phyloP scores from a whole-genome alignment of 2,329 filamentous ascomycete genomes.

The Penicillium polonicum region DNA sequence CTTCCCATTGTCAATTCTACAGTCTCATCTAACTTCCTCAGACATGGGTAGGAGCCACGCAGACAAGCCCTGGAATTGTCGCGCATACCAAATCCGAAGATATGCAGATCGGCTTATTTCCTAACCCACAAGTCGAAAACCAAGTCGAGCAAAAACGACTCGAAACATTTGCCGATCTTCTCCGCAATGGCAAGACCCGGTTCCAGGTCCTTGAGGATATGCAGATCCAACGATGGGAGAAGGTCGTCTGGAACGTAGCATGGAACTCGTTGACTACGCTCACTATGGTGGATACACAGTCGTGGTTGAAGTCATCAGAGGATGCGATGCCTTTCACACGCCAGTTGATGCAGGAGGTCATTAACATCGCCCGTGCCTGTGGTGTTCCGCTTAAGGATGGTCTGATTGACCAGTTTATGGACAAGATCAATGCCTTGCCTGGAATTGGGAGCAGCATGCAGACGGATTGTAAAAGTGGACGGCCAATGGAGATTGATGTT shows the following conservation, averaged over 20 bases:
- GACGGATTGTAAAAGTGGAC: constrained; percentile 42
- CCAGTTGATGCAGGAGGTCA: constrained; percentile 46
- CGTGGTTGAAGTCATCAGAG: constrained; percentile 43
- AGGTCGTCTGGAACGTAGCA: constrained; percentile 45
- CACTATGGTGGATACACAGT: constrained; percentile 44
- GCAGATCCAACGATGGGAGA: constrained; percentile 42
- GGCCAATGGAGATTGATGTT: constrained; percentile 49
- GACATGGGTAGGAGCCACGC: constrained; percentile 52
- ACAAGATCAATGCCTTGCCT: constrained; percentile 41
- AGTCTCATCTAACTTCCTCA: constrained; percentile 3
- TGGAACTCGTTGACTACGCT: constrained; percentile 47
- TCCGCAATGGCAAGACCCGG: constrained; percentile 45
- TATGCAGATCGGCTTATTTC: constrained; percentile 56
- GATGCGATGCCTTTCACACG: constrained; percentile 42
- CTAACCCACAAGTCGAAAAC: constrained; percentile 35
- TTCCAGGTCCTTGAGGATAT: constrained; percentile 38
- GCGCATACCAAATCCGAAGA: constrained; percentile 54
- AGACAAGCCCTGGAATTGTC: constrained; percentile 51
- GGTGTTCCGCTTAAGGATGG: constrained; percentile 40
- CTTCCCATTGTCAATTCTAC: not conserved
- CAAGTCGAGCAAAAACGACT: constrained; percentile 41
- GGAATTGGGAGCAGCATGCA: constrained; percentile 49
- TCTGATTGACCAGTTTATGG: constrained; percentile 41
- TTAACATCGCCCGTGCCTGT: constrained; percentile 41
- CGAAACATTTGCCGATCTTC: constrained; percentile 41